Base-by-base conservation (phyloP, 2,329 filamentous ascomycete genomes). In the Cercospora sp. region DNA sequence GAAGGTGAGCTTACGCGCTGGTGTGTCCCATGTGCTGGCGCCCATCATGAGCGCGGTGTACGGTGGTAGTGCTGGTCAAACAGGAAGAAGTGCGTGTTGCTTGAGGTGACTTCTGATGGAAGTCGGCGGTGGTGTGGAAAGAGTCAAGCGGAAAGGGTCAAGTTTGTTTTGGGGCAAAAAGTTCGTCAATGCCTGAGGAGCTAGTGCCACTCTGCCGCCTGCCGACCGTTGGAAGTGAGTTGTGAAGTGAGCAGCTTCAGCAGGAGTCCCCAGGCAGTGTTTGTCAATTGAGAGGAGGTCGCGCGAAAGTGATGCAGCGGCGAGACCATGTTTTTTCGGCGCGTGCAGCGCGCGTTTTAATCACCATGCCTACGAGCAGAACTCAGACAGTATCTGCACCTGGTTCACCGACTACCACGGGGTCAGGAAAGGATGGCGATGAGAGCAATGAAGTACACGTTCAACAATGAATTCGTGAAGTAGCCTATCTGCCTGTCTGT, bases 11-110 rank as follows among this genome's bases (percentile, higher is more conserved):
- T 64, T 66, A 74, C 71, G 53, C 64, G 73, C 64, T 23, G 69
- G 51, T 23, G 66, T 68, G 55, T 75, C 71, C 75, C 75, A 77
- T 48, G 69, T 71, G 51, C 71, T 69, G 36, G 71, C 68, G 28
- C 58, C 71, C 70, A 65, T 70, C 16, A 31, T 59, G 51, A 18
- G 28, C 16, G 45, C 7, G 48, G 26, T 70, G 36, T 26, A 31
- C 9, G 65, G 23, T 53, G 42, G 12, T 61, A 63, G 33, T 48
- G 55, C 23, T 28, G 12, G 31, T 60, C 20, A 55, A 60, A 65
- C 30, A 16, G 16, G 36, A 31, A 55, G n/a, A 33, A 51, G 33
- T 33, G n/a, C 13, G n/a, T 36, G 60, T 28, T n/a, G 20, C 5
- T 62, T 18, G 60, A 51, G 36, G 5, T 51, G 55, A 36, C 60